These are phyloP conservation scores for Lippia alba DNA, from an alignment of 305 asterid genomes.

Conservation along the genomic window DNA sequence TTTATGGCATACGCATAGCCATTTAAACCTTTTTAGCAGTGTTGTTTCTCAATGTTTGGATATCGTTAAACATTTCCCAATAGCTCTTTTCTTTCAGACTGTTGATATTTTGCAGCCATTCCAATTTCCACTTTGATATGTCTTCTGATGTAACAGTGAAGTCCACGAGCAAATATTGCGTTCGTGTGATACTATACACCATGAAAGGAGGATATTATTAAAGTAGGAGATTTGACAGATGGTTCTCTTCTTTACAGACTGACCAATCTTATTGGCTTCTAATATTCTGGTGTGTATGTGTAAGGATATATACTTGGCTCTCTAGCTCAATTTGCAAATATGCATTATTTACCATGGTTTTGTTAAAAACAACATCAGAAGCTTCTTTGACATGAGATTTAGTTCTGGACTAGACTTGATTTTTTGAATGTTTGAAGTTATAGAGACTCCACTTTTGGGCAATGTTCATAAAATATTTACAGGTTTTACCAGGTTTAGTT, in stretches of 20 bases:
- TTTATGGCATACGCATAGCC: neutral
- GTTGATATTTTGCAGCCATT: constrained; percentile 30
- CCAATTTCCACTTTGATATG: constrained; percentile 32
- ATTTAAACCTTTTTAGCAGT: constrained; percentile 17
- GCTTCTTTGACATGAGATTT: constrained; percentile 12
- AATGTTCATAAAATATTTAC: neutral
- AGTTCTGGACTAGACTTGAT: constrained; percentile 25
- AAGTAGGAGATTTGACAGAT: constrained; percentile 99
- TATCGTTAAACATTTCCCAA: neutral
- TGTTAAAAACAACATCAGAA: constrained; percentile 15
- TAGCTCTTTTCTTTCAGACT: constrained; percentile 18
- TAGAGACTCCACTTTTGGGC: constrained; percentile 8
- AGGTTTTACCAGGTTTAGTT: neutral
- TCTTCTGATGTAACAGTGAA: constrained; percentile 66
- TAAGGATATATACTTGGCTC: constrained; percentile 13
- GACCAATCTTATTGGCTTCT: constrained; percentile 98
- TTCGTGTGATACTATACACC: constrained; percentile 91
- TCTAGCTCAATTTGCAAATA: constrained; percentile 20
- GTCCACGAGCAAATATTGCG: constrained; percentile 90
- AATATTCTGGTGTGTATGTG: constrained; percentile 81
- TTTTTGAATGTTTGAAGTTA: constrained; percentile 1
- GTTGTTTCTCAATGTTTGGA: neutral
- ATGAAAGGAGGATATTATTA: constrained; percentile 85
- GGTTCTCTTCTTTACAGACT: constrained; percentile 96
- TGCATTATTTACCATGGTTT: constrained; percentile 2